A percentile compares a stretch with the other conserved stretches of the same genome.
Conservation (phyloP, 495 filamentous ascomycete species). For the Hypoxylon trugodes region DNA sequence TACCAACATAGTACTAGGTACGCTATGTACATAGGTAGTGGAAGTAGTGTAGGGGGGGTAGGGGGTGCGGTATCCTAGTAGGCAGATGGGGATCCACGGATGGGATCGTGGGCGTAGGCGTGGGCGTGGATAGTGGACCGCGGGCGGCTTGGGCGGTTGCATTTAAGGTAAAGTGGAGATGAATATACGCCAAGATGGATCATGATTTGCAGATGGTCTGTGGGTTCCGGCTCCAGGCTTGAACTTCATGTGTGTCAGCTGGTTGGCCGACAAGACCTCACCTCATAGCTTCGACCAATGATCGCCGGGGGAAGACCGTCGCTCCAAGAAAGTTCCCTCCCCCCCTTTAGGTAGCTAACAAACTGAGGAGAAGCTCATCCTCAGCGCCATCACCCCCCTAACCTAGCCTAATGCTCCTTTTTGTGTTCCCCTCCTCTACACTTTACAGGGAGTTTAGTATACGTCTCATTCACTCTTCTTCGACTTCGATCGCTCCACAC, state of each 20-base stretch:
- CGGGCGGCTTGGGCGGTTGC: constrained; percentile 42
- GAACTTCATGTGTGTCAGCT: constrained; percentile 45
- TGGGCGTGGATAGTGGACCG: constrained; percentile 19
- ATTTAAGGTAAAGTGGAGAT: constrained; percentile 42
- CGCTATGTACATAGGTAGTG: too few relatives aligned
- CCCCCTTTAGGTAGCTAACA: constrained; percentile 35
- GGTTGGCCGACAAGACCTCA: constrained; percentile 46
- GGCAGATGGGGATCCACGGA: constrained; percentile 30
- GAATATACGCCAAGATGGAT: constrained; percentile 33
- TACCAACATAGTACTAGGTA: too few relatives aligned
- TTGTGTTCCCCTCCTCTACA: constrained; percentile 31
- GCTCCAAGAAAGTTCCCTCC: constrained; percentile 3
- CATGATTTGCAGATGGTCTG: constrained; percentile 47
- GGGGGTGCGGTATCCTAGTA: neutral
- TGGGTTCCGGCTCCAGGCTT: constrained; percentile 41
- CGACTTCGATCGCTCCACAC: constrained; percentile 45
- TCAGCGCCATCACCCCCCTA: constrained; percentile 26
- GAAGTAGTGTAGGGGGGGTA: too few relatives aligned
- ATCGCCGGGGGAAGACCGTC: constrained; percentile 7
- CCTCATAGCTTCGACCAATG: constrained; percentile 42
- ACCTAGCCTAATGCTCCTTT: constrained; percentile 35
- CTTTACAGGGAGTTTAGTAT: too few relatives aligned
- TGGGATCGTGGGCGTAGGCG: constrained; percentile 31
- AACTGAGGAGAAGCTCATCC: constrained; percentile 18
- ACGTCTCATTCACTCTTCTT: neutral